Percentiles rank a stretch among this genome's conserved stretches.
Conservation (phyloP, 371 early-diverging fungal genomes). For the Edhazardia aedis region DNA sequence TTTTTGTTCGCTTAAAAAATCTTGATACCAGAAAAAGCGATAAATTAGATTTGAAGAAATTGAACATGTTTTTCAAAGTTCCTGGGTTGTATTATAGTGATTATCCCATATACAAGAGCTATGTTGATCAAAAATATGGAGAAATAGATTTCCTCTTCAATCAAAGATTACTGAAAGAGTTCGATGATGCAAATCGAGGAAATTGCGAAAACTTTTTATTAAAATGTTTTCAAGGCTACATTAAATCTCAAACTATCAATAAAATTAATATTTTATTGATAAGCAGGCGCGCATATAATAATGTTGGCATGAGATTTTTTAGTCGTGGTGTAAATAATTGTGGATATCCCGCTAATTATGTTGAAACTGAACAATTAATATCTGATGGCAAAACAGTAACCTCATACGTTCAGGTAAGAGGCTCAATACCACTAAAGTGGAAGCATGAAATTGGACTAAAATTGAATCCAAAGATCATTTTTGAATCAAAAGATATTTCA, state of each 20-base stretch:
- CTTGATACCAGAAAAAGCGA: no score
- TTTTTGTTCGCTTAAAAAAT: no score
- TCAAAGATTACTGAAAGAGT: neutral
- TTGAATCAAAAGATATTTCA: constrained; percentile 49
- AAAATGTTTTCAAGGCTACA: neutral
- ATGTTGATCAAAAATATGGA: no score
- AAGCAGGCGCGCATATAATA: constrained; percentile 37
- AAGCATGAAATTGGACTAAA: constrained; percentile 62
- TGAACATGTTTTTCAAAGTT: no score
- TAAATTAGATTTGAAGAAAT: no score
- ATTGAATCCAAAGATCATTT: constrained; percentile 63
- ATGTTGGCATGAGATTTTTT: constrained; percentile 61
- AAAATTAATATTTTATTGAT: constrained; percentile 13
- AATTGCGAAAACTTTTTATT: neutral
- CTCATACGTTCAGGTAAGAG: constrained; percentile 72
- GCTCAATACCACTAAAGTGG: constrained; percentile 90
- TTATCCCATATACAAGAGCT: no score
- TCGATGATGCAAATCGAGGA: neutral
- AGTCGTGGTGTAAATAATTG: constrained; percentile 69
- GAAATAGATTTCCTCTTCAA: neutral
- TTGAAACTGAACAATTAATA: constrained; percentile 84
- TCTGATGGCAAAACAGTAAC: constrained; percentile 18
- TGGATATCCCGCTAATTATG: constrained; percentile 81
- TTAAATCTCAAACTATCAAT: neutral
- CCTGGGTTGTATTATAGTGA: no score